A percentile compares a stretch with the other conserved stretches of the same genome.
These are phyloP conservation scores for Alternaria sp. DNA, from an alignment of 2,329 filamentous ascomycete species.

Conservation along the genomic window DNA sequence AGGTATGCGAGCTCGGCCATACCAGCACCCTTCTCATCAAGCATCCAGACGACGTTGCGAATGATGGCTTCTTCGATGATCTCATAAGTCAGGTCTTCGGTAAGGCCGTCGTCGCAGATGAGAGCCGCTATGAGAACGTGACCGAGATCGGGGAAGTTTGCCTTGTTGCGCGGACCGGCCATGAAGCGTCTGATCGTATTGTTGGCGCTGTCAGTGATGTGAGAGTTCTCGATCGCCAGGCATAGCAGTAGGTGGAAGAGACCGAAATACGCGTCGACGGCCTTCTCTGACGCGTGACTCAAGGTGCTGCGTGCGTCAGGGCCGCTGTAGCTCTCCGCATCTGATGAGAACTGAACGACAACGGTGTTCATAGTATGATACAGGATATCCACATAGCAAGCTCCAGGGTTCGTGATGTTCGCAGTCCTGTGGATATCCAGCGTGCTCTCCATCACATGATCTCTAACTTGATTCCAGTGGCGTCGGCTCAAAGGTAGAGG, in stretches of 20 bases:
- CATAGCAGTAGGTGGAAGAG: constrained; percentile 60
- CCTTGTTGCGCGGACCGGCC: constrained; percentile 50
- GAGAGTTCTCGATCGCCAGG: constrained; percentile 48
- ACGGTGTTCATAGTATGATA: constrained; percentile 60
- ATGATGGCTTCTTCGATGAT: constrained; percentile 59
- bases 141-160: constrained; percentile 56
- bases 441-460: constrained; percentile 34
- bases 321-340: constrained; percentile 18
- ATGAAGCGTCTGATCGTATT: constrained; percentile 49
- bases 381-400: constrained; percentile 45
- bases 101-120: constrained; percentile 54
- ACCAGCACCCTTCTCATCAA: constrained; percentile 46
- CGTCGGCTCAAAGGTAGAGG: constrained; percentile 55
- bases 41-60: constrained; percentile 60
- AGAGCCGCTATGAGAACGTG: constrained; percentile 57
- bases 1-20: constrained; percentile 56
- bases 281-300: constrained; percentile 59
- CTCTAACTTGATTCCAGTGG: constrained; percentile 53
- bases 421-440: constrained; percentile 31
- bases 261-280: constrained; percentile 60
- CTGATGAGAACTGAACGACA: constrained; percentile 56
- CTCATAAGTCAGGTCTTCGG: constrained; percentile 47
- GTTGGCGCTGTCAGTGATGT: constrained; percentile 56
- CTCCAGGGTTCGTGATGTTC: constrained; percentile 23
- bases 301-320: constrained; percentile 48